A percentile compares a stretch with the other conserved stretches of the same genome.
These are phyloP conservation scores for Capronia epimyces DNA, from an alignment of 2,329 filamentous ascomycete genomes.

Conservation along the genomic window DNA sequence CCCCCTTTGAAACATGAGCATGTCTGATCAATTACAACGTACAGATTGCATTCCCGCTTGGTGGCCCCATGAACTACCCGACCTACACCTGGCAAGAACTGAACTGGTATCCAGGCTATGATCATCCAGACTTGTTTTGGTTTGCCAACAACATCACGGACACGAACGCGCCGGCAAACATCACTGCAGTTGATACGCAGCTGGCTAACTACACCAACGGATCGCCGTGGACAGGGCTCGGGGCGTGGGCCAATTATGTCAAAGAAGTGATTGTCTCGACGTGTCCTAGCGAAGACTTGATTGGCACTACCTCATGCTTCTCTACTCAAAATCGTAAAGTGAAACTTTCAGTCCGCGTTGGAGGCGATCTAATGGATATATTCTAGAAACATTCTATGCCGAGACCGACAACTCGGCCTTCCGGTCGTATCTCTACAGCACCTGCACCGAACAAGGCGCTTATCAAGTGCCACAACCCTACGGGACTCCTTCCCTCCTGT, in stretches of 20 bases:
- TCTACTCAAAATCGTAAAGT: conserved; percentile 37
- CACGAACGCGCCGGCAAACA: conserved; percentile 40
- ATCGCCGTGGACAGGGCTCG: conserved; percentile 47
- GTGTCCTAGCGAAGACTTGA: conserved; percentile 39
- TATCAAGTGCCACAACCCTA: conserved; percentile 45
- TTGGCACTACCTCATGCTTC: conserved; percentile 41
- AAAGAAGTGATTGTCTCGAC: conserved; percentile 43
- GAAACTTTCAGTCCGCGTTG: not conserved
- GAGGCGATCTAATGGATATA: not conserved
- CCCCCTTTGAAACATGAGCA: not conserved
- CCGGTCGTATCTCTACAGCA: conserved; percentile 48
- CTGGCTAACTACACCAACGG: conserved; percentile 48
- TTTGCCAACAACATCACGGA: conserved; percentile 52
- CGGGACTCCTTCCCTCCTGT: conserved; percentile 42
- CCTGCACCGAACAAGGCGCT: conserved; percentile 45
- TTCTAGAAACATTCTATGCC: conserved; percentile 39
- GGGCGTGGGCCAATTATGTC: conserved; percentile 50
- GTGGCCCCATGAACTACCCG: conserved; percentile 47
- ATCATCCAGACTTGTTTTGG: conserved; percentile 46
- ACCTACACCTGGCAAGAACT: conserved; percentile 52
- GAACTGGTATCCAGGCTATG: conserved; percentile 44
- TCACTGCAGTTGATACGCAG: conserved; percentile 43
- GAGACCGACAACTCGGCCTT: conserved; percentile 38
- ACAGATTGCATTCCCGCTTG: conserved; percentile 44
- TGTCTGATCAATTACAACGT: not conserved